These are phyloP conservation scores for Dactylorhiza incarnata DNA, from an alignment of 106 monocot species.

Conservation along the genomic window DNA sequence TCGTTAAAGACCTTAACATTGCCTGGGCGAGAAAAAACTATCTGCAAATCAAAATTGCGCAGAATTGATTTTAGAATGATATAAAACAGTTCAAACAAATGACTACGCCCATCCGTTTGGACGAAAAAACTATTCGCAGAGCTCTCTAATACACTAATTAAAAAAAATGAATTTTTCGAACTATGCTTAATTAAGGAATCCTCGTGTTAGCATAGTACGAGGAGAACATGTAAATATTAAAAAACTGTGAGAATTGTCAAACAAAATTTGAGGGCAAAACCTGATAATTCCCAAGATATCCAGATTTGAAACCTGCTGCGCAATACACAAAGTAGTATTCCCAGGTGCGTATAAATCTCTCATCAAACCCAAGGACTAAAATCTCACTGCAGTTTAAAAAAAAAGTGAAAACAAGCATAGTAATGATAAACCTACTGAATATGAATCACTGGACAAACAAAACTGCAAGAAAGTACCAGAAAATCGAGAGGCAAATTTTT, in stretches of 20 bases:
- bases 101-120: no score
- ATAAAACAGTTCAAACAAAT: no score
- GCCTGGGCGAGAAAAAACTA: conserved; percentile 35
- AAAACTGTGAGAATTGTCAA: no score
- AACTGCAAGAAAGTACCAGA: no score
- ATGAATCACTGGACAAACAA: no score
- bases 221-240: no score
- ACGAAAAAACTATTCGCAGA: no score
- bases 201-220: background rate
- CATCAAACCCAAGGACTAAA: conserved; percentile 73
- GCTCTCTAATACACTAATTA: no score
- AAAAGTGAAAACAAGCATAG: background rate
- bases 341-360: conserved; percentile 80
- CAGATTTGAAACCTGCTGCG: conserved; percentile 81
- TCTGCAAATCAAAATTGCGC: conserved; percentile 12
- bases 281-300: conserved; percentile 77
- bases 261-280: conserved; percentile 11
- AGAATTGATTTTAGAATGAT: no score
- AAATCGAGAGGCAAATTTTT: no score
- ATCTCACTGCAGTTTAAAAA: conserved; percentile 30
- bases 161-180: background rate
- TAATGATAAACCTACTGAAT: no score
- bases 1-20: conserved; percentile 23
- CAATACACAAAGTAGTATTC: conserved; percentile 93
- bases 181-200: background rate